phyloP scores from a whole-genome alignment of 78 protist species.

The Capsaspora owczarzaki region DNA sequence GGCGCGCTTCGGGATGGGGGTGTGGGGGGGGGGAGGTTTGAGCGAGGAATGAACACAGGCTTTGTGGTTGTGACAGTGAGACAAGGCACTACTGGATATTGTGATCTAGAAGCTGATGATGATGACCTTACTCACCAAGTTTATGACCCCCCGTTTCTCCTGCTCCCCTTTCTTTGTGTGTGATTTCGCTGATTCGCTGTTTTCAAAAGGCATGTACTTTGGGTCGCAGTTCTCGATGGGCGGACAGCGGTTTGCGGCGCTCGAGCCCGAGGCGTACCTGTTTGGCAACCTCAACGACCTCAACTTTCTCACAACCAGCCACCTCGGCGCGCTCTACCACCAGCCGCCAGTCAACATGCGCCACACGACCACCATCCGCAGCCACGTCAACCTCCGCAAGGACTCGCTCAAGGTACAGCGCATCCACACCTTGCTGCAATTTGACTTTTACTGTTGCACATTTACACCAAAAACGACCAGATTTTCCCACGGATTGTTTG shows the following conservation, averaged over 20 bases:
- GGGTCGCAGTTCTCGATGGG: slow-evolving; percentile 12
- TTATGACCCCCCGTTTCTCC: too few relatives aligned
- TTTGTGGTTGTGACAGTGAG: too few relatives aligned
- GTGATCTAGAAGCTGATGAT: too few relatives aligned
- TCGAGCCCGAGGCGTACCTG: slow-evolving; percentile 21
- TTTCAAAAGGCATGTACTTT: slow-evolving; percentile 12
- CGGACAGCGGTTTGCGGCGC: slow-evolving; percentile 7
- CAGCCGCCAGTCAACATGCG: neutral
- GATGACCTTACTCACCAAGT: too few relatives aligned
- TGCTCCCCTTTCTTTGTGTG: neutral
- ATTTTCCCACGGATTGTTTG: too few relatives aligned
- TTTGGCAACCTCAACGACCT: slow-evolving; percentile 12
- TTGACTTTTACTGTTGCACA: too few relatives aligned
- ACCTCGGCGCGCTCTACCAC: neutral
- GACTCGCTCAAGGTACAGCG: neutral
- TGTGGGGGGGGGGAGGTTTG: too few relatives aligned
- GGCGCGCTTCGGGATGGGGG: too few relatives aligned
- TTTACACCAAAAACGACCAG: too few relatives aligned
- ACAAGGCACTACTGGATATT: too few relatives aligned
- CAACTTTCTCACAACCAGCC: neutral
- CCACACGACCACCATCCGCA: neutral
- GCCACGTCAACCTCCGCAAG: neutral
- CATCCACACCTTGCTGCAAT: neutral
- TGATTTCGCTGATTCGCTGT: neutral
- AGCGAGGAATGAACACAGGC: too few relatives aligned